Conservation (phyloP, 2,329 filamentous ascomycete genomes). For the Chaetomium globosum region DNA sequence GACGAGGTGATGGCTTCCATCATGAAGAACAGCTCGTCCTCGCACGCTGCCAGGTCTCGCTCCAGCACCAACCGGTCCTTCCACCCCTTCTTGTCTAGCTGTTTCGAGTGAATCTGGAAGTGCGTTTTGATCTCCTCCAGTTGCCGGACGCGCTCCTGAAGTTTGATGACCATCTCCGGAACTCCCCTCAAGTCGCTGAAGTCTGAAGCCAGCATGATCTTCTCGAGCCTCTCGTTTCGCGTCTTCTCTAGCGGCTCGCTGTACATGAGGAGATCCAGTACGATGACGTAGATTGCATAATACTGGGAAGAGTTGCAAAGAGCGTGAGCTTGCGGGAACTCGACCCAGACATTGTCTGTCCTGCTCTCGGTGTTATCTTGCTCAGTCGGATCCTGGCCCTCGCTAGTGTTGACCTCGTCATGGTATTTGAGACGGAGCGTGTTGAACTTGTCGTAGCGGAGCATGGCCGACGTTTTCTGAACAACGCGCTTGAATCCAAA, state of each 20-base stretch:
- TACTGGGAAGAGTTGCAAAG: conserved; percentile 97
- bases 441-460: conserved; percentile 98
- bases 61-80: conserved; percentile 87
- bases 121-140: conserved; percentile 95
- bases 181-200: conserved; percentile 95
- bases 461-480: conserved; percentile 90
- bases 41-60: conserved; percentile 82
- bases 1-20: conserved; percentile 99
- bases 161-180: conserved; percentile 85
- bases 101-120: conserved; percentile 89
- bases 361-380: conserved; percentile 68
- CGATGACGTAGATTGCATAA: conserved; percentile 97
- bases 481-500: conserved; percentile 98
- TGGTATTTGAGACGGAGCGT: conserved; percentile 95
- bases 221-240: conserved; percentile 90
- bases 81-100: conserved; percentile 87
- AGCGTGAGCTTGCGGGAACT: conserved; percentile 92
- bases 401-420: conserved; percentile 75
- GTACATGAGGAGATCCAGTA: conserved; percentile 92
- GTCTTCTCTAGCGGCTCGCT: conserved; percentile 96
- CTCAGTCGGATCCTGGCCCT: conserved; percentile 56
- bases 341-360: conserved; percentile 96
- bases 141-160: conserved; percentile 91
- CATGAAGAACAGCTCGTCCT: conserved; percentile 98
- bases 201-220: conserved; percentile 98